Evolutionary conservation across 208 protist genomes (phyloP).

Genomic region (Leishmania tarentolae): DNA sequence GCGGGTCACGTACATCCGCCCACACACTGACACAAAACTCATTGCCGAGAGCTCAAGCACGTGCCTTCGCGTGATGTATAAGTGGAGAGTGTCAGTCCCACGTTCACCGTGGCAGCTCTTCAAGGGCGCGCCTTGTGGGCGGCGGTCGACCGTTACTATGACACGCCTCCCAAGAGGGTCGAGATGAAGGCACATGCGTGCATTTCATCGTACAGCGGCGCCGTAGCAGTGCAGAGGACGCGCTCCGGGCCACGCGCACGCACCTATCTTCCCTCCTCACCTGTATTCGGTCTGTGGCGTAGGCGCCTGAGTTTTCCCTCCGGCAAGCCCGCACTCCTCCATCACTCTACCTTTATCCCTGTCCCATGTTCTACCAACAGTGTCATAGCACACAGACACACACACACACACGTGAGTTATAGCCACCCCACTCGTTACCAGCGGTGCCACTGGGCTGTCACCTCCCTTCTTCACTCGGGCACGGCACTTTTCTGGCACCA

Average conservation of each 20-base stretch:
- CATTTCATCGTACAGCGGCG: not conserved
- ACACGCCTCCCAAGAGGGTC: not conserved
- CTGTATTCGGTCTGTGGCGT: not conserved
- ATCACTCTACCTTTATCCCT: not conserved
- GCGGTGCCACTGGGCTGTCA: not conserved
- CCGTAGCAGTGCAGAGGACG: not conserved
- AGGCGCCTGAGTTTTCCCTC: not conserved
- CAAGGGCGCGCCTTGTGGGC: not conserved
- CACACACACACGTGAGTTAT: not conserved
- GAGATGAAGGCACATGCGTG: not conserved
- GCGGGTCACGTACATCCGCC: not conserved
- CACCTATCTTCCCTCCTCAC: not conserved
- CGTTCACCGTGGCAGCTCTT: not conserved
- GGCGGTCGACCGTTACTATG: not conserved
- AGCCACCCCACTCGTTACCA: not conserved
- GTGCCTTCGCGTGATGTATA: no score
- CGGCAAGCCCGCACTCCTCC: not conserved
- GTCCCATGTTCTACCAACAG: not conserved
- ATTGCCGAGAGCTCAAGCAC: not conserved
- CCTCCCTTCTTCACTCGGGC: not conserved
- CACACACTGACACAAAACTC: not conserved
- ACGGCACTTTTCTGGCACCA: no score
- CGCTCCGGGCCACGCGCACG: not conserved
- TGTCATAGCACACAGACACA: slow-evolving; percentile 1
- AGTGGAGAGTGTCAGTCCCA: not conserved